These are phyloP conservation scores for Pythium pectinolyticum DNA, from an alignment of 352 stramenopile species.

Conservation along the genomic window DNA sequence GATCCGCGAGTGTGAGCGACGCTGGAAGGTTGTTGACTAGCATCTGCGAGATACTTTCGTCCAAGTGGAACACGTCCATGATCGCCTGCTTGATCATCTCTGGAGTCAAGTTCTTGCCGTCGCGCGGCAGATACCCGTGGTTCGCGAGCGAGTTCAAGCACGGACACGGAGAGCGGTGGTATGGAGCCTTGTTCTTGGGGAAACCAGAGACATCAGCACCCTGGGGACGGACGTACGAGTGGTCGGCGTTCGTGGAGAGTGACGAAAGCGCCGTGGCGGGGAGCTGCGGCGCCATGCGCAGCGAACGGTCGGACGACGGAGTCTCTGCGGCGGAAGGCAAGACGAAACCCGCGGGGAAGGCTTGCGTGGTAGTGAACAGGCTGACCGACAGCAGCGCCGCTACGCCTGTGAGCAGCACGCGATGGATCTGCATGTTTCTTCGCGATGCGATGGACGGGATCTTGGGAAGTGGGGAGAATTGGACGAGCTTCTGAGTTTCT, in stretches of 20 bases:
- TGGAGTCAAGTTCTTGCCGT: conserved; percentile 54
- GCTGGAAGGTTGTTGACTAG: conserved; percentile 35
- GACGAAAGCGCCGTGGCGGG: neutral
- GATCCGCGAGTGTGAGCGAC: conserved; percentile 50
- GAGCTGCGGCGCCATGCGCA: conserved; percentile 4
- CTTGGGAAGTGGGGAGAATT: conserved; percentile 4
- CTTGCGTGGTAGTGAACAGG: neutral
- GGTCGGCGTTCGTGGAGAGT: conserved; percentile 5
- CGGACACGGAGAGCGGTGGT: conserved; percentile 63
- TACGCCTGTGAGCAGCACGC: neutral
- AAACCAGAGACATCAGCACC: conserved; percentile 42
- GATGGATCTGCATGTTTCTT: conserved; percentile 1
- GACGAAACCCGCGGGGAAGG: conserved; percentile 17
- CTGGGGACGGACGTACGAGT: conserved; percentile 45
- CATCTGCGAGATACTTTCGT: conserved; percentile 34
- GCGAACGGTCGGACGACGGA: neutral
- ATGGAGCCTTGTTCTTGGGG: conserved; percentile 43
- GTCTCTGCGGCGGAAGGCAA: neutral
- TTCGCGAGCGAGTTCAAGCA: conserved; percentile 73
- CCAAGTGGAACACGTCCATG: conserved; percentile 52
- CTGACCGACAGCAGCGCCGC: neutral
- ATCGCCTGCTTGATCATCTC: conserved; percentile 39
- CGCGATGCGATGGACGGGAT: neutral
- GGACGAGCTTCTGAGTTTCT: too few relatives aligned
- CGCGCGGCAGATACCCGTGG: conserved; percentile 59